These are phyloP conservation scores for Aciculoconidium aculeatum DNA, from an alignment of 805 yeast genomes.

Conservation along the genomic window DNA sequence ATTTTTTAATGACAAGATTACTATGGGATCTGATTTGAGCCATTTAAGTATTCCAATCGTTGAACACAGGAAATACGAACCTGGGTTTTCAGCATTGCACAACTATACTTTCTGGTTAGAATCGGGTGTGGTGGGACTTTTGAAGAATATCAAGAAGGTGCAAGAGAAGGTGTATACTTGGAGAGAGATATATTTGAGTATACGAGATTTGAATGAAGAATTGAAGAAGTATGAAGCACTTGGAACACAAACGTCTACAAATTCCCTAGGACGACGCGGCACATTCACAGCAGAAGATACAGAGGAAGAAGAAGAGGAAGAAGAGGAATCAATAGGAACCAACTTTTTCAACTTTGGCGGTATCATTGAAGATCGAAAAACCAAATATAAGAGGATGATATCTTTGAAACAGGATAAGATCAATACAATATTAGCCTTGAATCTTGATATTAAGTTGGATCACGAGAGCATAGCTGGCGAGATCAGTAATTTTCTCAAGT, in stretches of 20 bases:
- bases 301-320: slow-evolving; percentile 7
- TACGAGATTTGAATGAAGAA: slow-evolving; percentile 24
- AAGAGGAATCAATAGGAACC: slow-evolving; percentile 12
- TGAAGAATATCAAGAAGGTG: slow-evolving; percentile 17
- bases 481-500: slow-evolving; percentile 51
- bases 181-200: slow-evolving; percentile 24
- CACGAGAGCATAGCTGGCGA: slow-evolving; percentile 64
- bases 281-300: slow-evolving; percentile 1
- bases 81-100: slow-evolving; percentile 10
- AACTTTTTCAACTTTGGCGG: slow-evolving; percentile 30
- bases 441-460: slow-evolving; percentile 40
- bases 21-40: not conserved
- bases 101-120: slow-evolving; percentile 21
- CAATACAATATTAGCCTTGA: slow-evolving; percentile 37
- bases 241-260: slow-evolving; percentile 4
- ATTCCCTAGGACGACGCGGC: not conserved
- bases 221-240: slow-evolving; percentile 20
- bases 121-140: slow-evolving; percentile 16
- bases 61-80: slow-evolving; percentile 1
- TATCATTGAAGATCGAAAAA: slow-evolving; percentile 48
- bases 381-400: slow-evolving; percentile 41
- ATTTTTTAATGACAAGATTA: not conserved
- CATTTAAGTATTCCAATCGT: not conserved
- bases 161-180: slow-evolving; percentile 22
- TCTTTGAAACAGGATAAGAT: slow-evolving; percentile 36